Evolutionary conservation across 257 asterid genomes (phyloP).

Genomic region (Solanum virginianum): DNA sequence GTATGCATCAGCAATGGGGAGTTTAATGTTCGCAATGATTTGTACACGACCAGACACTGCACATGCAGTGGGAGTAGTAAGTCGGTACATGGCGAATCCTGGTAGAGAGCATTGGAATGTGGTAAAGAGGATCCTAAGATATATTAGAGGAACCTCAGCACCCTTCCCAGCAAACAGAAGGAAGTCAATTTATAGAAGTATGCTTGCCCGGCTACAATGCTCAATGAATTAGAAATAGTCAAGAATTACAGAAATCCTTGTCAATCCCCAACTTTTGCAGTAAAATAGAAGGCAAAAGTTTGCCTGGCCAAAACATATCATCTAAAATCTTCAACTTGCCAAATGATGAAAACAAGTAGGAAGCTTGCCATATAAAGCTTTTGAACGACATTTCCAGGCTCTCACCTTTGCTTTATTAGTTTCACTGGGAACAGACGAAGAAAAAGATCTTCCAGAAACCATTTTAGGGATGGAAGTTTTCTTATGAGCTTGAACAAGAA

Average conservation of each 20-base stretch:
- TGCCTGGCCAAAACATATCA: not conserved
- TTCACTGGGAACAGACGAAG: not conserved
- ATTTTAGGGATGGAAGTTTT: not conserved
- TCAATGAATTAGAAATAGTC: not conserved
- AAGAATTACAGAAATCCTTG: not conserved
- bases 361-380: not conserved
- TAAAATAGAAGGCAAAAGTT: not conserved
- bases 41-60: too few relatives aligned
- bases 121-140: too few relatives aligned
- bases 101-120: too few relatives aligned
- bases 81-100: too few relatives aligned
- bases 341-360: not conserved
- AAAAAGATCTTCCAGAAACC: not conserved
- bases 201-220: not conserved
- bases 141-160: too few relatives aligned
- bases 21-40: too few relatives aligned
- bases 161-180: not conserved
- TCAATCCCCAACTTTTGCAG: not conserved
- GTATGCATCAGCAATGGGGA: too few relatives aligned
- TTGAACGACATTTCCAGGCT: not conserved
- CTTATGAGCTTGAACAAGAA: not conserved
- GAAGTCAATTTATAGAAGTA: not conserved
- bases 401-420: conserved; percentile 12
- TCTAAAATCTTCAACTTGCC: not conserved
- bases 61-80: too few relatives aligned